Conservation (phyloP, 306 rosid species). For the Vigna nakashimae region DNA sequence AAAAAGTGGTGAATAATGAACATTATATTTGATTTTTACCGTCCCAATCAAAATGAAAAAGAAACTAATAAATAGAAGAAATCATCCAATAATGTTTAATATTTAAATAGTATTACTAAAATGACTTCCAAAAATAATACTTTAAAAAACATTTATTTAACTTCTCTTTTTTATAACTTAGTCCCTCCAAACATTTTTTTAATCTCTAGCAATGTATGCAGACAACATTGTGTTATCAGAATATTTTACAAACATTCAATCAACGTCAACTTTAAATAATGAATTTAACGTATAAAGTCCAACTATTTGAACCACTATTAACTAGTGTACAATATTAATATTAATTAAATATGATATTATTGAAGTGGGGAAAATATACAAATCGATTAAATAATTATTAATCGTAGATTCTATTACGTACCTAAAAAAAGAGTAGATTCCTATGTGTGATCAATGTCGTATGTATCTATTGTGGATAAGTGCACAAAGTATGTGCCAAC, state of each 20-base stretch:
- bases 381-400: not conserved
- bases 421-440: not conserved
- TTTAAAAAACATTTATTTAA: too few species aligned
- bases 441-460: not conserved
- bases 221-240: not conserved
- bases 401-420: not conserved
- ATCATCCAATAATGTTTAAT: too few species aligned
- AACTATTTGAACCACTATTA: constrained; percentile 7
- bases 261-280: constrained; percentile 27
- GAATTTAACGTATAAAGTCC: not conserved
- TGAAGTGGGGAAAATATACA: not conserved
- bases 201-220: too few species aligned
- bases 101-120: too few species aligned
- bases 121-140: too few species aligned
- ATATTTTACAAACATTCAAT: not conserved
- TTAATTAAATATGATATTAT: constrained; percentile 7
- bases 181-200: too few species aligned
- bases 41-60: too few species aligned
- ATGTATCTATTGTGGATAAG: constrained; percentile 3
- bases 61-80: too few species aligned
- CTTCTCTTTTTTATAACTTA: too few species aligned
- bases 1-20: too few species aligned
- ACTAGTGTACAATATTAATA: not conserved
- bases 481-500: not conserved
- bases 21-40: too few species aligned